Conservation (phyloP, 2,329 filamentous ascomycete species). For the Leptosphaerulina australis region DNA sequence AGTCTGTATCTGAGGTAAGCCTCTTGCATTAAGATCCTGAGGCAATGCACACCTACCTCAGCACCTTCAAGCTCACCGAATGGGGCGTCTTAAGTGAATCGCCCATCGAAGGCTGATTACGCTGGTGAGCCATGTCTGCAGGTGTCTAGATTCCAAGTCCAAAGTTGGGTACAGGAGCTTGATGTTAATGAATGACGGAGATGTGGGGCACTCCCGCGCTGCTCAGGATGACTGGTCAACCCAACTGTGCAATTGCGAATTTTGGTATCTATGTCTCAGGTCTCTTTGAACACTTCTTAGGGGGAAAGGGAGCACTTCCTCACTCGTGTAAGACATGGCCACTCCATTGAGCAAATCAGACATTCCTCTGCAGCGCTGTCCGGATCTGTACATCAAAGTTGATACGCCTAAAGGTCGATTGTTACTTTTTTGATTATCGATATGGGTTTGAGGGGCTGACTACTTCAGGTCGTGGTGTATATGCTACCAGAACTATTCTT, state of each 20-base stretch:
- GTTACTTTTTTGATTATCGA: neutral
- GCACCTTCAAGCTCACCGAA: slow-evolving; percentile 78
- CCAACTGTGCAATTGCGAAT: slow-evolving; percentile 10
- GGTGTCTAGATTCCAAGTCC: slow-evolving; percentile 11
- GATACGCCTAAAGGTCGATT: slow-evolving; percentile 58
- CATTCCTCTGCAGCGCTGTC: slow-evolving; percentile 50
- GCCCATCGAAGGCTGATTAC: slow-evolving; percentile 44
- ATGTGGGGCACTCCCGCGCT: slow-evolving; percentile 17
- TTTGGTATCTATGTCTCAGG: neutral
- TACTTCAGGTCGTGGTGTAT: slow-evolving; percentile 58
- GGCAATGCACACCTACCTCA: slow-evolving; percentile 77
- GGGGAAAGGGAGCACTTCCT: neutral
- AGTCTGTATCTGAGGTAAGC: slow-evolving; percentile 60
- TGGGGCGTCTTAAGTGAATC: slow-evolving; percentile 65
- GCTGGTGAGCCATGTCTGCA: slow-evolving; percentile 47
- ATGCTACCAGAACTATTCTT: slow-evolving; percentile 55
- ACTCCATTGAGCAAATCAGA: slow-evolving; percentile 16
- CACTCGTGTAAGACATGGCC: neutral
- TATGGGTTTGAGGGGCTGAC: neutral
- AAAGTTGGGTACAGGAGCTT: slow-evolving; percentile 10
- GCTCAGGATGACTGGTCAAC: neutral
- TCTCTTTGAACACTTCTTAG: neutral
- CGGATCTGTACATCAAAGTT: slow-evolving; percentile 52
- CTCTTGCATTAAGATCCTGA: slow-evolving; percentile 52
- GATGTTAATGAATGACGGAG: slow-evolving; percentile 6